Evolutionary conservation across 768 basidiomycete genomes (phyloP).

Genomic region (Russula ochroleuca): DNA sequence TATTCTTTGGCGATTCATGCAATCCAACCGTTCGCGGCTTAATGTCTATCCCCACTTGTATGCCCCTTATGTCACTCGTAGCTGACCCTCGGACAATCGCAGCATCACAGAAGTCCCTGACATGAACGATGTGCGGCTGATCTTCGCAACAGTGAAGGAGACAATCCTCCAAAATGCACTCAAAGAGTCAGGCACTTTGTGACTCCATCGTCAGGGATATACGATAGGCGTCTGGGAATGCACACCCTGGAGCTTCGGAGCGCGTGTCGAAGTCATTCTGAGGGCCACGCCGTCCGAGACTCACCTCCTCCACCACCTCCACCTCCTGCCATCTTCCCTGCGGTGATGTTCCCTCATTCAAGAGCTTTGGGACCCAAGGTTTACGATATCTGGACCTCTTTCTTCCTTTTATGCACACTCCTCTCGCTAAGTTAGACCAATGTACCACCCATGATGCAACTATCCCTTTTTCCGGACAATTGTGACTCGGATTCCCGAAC

Average conservation of each 20-base stretch:
- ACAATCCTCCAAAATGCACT: neutral
- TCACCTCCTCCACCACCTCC: too few species aligned
- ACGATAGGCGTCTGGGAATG: neutral
- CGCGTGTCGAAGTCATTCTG: neutral
- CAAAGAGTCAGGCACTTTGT: neutral
- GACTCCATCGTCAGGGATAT: neutral
- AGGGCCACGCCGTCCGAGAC: too few species aligned
- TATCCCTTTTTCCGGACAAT: too few species aligned
- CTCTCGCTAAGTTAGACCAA: too few species aligned
- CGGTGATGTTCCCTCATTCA: too few species aligned
- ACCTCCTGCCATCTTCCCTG: too few species aligned
- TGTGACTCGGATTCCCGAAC: too few species aligned
- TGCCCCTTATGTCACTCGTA: neutral
- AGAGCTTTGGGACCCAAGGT: too few species aligned
- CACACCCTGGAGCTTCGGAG: neutral
- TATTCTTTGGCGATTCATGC: slow-evolving; percentile 47
- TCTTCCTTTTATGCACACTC: too few species aligned
- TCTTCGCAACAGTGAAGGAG: neutral
- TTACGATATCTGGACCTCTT: too few species aligned
- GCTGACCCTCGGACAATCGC: neutral
- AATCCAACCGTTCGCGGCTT: slow-evolving; percentile 36
- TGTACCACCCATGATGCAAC: too few species aligned
- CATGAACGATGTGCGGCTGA: accelerated
- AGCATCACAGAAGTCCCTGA: neutral
- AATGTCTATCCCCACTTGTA: neutral